Conservation (phyloP, 805 yeast species). For the Nakazawaea pomicola region DNA sequence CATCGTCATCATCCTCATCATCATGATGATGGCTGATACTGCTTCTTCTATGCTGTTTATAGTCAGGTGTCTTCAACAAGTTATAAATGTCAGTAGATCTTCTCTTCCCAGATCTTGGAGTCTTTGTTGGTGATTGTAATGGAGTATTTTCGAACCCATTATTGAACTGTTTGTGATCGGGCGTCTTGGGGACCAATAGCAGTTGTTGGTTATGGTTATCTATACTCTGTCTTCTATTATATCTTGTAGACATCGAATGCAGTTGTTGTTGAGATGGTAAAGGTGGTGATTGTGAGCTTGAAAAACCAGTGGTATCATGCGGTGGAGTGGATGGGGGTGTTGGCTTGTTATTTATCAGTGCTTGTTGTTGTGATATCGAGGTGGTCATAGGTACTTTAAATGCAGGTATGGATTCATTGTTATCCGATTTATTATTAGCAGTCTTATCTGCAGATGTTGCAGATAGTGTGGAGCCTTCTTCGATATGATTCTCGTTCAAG, state of each 20-base stretch:
- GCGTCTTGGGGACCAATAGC: slow-evolving; percentile 22
- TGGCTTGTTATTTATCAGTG: neutral
- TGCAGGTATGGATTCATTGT: neutral
- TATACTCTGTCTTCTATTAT: slow-evolving; percentile 7
- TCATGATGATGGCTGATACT: no score
- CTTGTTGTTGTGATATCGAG: neutral
- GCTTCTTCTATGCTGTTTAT: slow-evolving; percentile 7
- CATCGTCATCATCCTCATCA: slow-evolving; percentile 4
- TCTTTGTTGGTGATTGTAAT: slow-evolving; percentile 26
- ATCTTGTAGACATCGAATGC: neutral
- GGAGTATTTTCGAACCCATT: slow-evolving; percentile 26
- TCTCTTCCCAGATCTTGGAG: slow-evolving; percentile 25
- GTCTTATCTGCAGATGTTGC: neutral
- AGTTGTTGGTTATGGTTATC: neutral
- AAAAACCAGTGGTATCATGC: neutral
- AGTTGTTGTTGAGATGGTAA: no score
- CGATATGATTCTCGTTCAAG: no score
- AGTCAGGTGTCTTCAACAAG: slow-evolving; percentile 30
- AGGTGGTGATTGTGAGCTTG: neutral
- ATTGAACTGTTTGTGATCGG: slow-evolving; percentile 22
- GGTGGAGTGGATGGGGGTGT: slow-evolving; percentile 8
- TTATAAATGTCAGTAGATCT: slow-evolving; percentile 29
- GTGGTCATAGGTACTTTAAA: slow-evolving; percentile 1
- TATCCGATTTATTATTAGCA: neutral
- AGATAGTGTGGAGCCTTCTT: neutral